These are phyloP conservation scores for Candida dubliniensis DNA, from an alignment of 1,139 yeast genomes.

Conservation along the genomic window DNA sequence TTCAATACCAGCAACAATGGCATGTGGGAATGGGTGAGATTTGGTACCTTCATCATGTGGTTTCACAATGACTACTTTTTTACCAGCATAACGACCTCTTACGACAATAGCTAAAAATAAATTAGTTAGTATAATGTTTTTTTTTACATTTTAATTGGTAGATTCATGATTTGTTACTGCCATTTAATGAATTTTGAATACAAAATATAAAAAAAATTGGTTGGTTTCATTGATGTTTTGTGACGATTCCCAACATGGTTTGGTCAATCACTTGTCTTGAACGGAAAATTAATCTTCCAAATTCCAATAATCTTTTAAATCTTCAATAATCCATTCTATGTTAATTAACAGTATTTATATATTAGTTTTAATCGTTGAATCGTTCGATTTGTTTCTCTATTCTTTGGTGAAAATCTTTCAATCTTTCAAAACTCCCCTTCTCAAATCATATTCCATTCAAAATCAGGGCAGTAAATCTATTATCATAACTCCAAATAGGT, in stretches of 20 bases:
- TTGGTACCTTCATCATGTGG: slow-evolving; percentile 99
- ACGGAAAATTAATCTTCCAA: too few relatives aligned
- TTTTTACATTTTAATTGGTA: not conserved
- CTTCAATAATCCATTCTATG: too few relatives aligned
- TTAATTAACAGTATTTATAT: too few relatives aligned
- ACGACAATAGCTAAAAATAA: slow-evolving; percentile 83
- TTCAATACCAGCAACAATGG: slow-evolving; percentile 99
- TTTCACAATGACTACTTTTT: slow-evolving; percentile 98
- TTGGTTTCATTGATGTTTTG: too few relatives aligned
- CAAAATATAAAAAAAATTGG: too few relatives aligned
- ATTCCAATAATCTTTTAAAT: too few relatives aligned
- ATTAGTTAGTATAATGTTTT: slow-evolving; percentile 32
- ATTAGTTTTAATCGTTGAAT: too few relatives aligned
- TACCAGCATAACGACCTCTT: slow-evolving; percentile 99
- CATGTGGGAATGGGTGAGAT: slow-evolving; percentile 98
- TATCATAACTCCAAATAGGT: not conserved
- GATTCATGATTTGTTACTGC: not conserved
- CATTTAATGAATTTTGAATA: not conserved
- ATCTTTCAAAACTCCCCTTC: too few relatives aligned
- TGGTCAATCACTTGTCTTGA: too few relatives aligned
- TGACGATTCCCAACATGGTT: too few relatives aligned
- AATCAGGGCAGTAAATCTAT: not conserved
- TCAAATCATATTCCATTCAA: not conserved
- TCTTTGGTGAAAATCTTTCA: too few relatives aligned
- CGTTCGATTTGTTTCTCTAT: too few relatives aligned